These are phyloP conservation scores for Calonectria naviculata DNA, from an alignment of 2,329 filamentous ascomycete genomes.

Conservation along the genomic window DNA sequence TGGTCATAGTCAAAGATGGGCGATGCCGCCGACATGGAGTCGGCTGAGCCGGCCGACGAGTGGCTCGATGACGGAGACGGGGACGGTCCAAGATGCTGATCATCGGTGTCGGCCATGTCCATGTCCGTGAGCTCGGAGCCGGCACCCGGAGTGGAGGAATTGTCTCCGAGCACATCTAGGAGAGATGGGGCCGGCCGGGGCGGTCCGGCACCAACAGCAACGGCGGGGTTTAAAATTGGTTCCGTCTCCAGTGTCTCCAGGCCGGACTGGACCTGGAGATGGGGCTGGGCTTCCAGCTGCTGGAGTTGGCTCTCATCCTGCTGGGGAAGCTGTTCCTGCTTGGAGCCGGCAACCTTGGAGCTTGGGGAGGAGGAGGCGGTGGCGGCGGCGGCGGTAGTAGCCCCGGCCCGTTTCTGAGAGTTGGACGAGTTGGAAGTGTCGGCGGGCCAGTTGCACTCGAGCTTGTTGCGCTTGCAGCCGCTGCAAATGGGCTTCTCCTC, in stretches of 20 bases:
- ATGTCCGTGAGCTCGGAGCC: constrained; percentile 37
- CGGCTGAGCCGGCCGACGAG: constrained; percentile 31
- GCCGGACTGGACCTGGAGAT: background rate
- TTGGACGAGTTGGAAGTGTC: constrained; percentile 25
- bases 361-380: background rate
- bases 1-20: constrained; percentile 27
- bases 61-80: constrained; percentile 32
- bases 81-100: constrained; percentile 30
- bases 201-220: constrained; percentile 20
- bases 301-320: constrained; percentile 11
- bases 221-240: constrained; percentile 17
- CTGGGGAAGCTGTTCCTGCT: constrained; percentile 15
- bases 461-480: constrained; percentile 63
- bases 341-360: constrained; percentile 13
- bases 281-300: constrained; percentile 18
- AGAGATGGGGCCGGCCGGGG: constrained; percentile 15
- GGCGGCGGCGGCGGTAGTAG: no score
- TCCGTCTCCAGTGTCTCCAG: constrained; percentile 27
- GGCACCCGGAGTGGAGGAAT: constrained; percentile 28
- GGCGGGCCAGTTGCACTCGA: constrained; percentile 62
- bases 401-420: constrained; percentile 23
- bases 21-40: constrained; percentile 16
- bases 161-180: constrained; percentile 19
- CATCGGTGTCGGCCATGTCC: constrained; percentile 38
- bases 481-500: constrained; percentile 63